Base-by-base conservation (phyloP, 352 stramenopile genomes). In the Nothophytophthora sp. region DNA sequence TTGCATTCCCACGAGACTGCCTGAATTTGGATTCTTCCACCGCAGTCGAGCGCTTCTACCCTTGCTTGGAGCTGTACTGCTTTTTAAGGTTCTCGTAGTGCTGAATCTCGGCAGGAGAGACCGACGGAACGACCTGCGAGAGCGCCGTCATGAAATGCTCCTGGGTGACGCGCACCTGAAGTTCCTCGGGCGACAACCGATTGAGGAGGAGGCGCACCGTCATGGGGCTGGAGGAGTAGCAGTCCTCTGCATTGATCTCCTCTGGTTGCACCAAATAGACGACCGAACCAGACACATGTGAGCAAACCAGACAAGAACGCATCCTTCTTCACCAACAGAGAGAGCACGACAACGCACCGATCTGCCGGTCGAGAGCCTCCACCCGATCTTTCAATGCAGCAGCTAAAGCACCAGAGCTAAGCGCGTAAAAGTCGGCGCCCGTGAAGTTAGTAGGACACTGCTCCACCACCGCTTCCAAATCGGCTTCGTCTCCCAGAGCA, bases 11-110 rank as follows among this genome's bases (percentile, higher is more conserved):
- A n/a, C n/a, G n/a, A n/a, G n/a, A n/a, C n/a, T n/a, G n/a, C n/a
- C n/a, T n/a, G n/a, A n/a, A n/a, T n/a, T n/a, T n/a, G n/a, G n/a
- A 30, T 45, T 29, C 35, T 11, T 19, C 20, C 6, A 29, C 11
- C 35, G 30, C 47, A 44, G 35, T 43, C 38, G 28, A 32, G 25
- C 30, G 33, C 35, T 65, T n/a, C n/a, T 39, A 66, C 15, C 42
- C 59, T 67, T 87, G 65, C 18, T 66, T 78, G 7, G 76, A 90
- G 50, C 76, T 95, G 65, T 92, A 97, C 71, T 97, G 81, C 37
- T 81, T 57, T 37, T 87, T 86, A 24, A 97, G 70, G 20, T 78
- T 81, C 51, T 97, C 88, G 61, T 96, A 97, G 53, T 96, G 88
- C 32, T 64, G 53, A 33, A 96, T 75, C 63, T 97, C 88, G 7